A percentile compares a stretch with the other conserved stretches of the same genome.
Evolutionary conservation across 768 basidiomycete species (phyloP).

Genomic region (Asterophora parasitica): DNA sequence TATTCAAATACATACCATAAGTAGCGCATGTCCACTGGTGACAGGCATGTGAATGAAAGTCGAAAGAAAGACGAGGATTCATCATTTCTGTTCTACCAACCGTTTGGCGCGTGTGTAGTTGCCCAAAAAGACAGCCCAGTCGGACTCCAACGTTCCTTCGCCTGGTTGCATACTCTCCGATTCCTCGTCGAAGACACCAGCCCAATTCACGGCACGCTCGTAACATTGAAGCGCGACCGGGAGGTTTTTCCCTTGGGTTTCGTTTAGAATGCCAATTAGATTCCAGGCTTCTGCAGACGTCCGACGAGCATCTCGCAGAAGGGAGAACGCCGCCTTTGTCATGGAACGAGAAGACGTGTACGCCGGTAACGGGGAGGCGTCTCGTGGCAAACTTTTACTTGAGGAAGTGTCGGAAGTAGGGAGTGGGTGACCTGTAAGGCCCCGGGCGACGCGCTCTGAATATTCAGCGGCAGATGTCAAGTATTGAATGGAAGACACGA

Average conservation of each 20-base stretch:
- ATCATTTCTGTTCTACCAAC: slow-evolving; percentile 1
- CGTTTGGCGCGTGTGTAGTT: slow-evolving; percentile 53
- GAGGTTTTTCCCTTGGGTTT: slow-evolving; percentile 35
- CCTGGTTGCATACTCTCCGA: slow-evolving; percentile 36
- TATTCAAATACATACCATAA: too few species aligned
- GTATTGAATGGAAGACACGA: slow-evolving; percentile 46
- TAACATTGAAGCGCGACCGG: slow-evolving; percentile 54
- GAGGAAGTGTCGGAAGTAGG: slow-evolving; percentile 28
- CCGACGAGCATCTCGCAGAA: slow-evolving; percentile 66
- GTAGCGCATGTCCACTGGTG: background rate
- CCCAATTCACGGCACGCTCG: slow-evolving; percentile 66
- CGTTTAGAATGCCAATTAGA: slow-evolving; percentile 63
- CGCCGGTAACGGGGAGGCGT: slow-evolving; percentile 32
- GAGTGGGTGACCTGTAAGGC: slow-evolving; percentile 41
- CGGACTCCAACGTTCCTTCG: slow-evolving; percentile 50
- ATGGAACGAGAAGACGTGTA: slow-evolving; percentile 48
- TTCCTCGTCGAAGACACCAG: slow-evolving; percentile 38
- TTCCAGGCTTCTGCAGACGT: slow-evolving; percentile 76
- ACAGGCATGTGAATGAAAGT: background rate
- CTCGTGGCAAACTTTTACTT: slow-evolving; percentile 15
- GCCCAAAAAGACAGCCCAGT: slow-evolving; percentile 57
- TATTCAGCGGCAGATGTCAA: slow-evolving; percentile 59
- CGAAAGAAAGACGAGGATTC: background rate
- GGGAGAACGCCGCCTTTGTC: slow-evolving; percentile 46
- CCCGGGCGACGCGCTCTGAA: slow-evolving; percentile 58